Evolutionary conservation across 768 basidiomycete genomes (phyloP).

Genomic region (Hortiboletus campestris): DNA sequence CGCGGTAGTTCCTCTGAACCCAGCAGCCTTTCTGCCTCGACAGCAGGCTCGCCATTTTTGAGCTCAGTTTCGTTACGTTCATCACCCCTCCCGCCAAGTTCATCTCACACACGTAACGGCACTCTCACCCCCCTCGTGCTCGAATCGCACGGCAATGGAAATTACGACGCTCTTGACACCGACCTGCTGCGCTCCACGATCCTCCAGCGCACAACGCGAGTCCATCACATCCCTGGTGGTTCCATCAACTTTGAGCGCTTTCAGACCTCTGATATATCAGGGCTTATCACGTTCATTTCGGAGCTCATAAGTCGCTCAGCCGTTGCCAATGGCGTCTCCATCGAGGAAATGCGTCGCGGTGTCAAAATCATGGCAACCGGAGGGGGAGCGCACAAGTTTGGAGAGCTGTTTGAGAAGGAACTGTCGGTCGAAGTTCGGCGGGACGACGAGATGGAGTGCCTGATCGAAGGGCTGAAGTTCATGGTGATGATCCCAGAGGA

Average conservation of each 20-base stretch:
- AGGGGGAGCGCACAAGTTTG: conserved; percentile 94
- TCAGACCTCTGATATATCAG: conserved; percentile 85
- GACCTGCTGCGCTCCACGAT: conserved; percentile 59
- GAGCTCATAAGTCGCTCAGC: conserved; percentile 86
- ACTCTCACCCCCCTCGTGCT: conserved; percentile 83
- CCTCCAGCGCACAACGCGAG: conserved; percentile 57
- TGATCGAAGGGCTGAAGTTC: conserved; percentile 95
- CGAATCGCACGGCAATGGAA: conserved; percentile 41
- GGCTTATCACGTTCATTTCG: conserved; percentile 84
- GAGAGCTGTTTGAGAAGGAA: conserved; percentile 71
- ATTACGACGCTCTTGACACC: conserved; percentile 34
- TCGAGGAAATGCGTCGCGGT: conserved; percentile 86
- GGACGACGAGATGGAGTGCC: conserved; percentile 99
- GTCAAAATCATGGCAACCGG: conserved; percentile 99
- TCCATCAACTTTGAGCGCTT: conserved; percentile 97
- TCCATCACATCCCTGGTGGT: conserved; percentile 86
- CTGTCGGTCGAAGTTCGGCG: conserved; percentile 81
- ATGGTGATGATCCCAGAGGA: conserved; percentile 95
- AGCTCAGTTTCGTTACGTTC: conserved; percentile 16
- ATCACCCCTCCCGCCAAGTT: conserved; percentile 22
- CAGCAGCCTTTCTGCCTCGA: conserved; percentile 43
- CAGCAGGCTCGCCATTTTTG: conserved; percentile 24
- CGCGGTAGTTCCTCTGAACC: conserved; percentile 50
- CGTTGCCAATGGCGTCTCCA: conserved; percentile 76
- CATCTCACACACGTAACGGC: conserved; percentile 51